Conservation (phyloP, 352 stramenopile species). For the Phytophthora macrochlamydospora region DNA sequence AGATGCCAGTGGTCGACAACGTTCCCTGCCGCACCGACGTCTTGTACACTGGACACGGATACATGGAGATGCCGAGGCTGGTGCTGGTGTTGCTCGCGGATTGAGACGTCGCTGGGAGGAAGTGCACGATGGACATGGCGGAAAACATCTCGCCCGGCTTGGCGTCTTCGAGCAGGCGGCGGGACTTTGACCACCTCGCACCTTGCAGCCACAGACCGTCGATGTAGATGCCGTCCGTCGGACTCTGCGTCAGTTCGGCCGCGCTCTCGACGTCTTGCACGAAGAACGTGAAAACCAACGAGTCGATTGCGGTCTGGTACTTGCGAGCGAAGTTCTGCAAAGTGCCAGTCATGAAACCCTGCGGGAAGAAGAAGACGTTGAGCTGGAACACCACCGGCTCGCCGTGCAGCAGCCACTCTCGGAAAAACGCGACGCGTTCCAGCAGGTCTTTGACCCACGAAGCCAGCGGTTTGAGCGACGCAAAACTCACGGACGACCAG, state of each 20-base stretch:
- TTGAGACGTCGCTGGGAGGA: constrained; percentile 72
- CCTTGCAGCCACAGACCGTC: constrained; percentile 90
- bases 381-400: constrained; percentile 91
- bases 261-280: constrained; percentile 73
- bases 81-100: constrained; percentile 40
- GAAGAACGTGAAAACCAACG: constrained; percentile 91
- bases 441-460: constrained; percentile 93
- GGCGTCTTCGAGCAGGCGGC: constrained; percentile 79
- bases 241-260: constrained; percentile 60
- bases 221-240: constrained; percentile 92
- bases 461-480: constrained; percentile 92
- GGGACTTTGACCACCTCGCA: constrained; percentile 86
- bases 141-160: constrained; percentile 93
- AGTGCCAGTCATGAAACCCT: constrained; percentile 96
- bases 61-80: constrained; percentile 45
- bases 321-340: constrained; percentile 95
- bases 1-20: constrained; percentile 93
- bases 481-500: constrained; percentile 91
- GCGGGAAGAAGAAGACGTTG: constrained; percentile 95
- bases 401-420: constrained; percentile 89
- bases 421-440: constrained; percentile 92
- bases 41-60: constrained; percentile 95
- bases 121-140: constrained; percentile 90
- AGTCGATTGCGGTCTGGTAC: constrained; percentile 95
- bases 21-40: constrained; percentile 92